Percentiles rank a stretch among this genome's conserved stretches.
Conservation (phyloP, 2,329 filamentous ascomycete species). For the Pyricularia sp. region DNA sequence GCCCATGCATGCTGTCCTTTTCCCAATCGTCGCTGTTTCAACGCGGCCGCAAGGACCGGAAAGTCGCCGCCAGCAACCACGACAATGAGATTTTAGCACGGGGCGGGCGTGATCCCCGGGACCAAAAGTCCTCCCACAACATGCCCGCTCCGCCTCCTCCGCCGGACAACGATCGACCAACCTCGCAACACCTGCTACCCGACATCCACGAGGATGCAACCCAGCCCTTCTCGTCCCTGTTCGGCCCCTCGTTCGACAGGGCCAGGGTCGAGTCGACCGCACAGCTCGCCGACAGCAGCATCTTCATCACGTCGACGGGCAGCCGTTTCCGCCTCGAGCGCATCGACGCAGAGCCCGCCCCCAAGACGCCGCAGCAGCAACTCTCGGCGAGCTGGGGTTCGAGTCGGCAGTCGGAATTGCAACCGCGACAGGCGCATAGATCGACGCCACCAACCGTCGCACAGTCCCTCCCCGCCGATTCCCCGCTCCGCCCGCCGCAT, state of each 20-base stretch:
- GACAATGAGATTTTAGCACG: conserved; percentile 1
- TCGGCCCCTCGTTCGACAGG: conserved; percentile 13
- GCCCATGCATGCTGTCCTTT: not conserved
- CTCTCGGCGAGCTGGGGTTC: not conserved
- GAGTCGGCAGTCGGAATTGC: not conserved
- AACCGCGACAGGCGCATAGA: not conserved
- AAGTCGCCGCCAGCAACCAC: not conserved
- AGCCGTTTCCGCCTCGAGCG: conserved; percentile 13
- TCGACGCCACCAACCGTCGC: not conserved
- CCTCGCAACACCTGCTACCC: conserved; percentile 9
- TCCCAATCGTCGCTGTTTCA: not conserved
- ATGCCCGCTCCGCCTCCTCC: not conserved
- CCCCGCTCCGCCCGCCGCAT: not conserved
- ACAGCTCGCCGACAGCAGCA: conserved; percentile 14
- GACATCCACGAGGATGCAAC: conserved; percentile 13
- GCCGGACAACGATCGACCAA: not conserved
- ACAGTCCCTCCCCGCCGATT: not conserved
- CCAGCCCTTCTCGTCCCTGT: conserved; percentile 14
- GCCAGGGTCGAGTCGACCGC: conserved; percentile 14
- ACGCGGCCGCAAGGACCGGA: not conserved
- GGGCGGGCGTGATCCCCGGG: not conserved
- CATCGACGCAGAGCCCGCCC: conserved; percentile 9
- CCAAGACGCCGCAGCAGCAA: not conserved
- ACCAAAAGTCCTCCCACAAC: not conserved
- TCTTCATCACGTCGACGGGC: conserved; percentile 14